Percentiles rank a stretch among this genome's conserved stretches.
phyloP scores from a whole-genome alignment of 805 yeast species.

The Kluyveromyces wickerhamii region DNA sequence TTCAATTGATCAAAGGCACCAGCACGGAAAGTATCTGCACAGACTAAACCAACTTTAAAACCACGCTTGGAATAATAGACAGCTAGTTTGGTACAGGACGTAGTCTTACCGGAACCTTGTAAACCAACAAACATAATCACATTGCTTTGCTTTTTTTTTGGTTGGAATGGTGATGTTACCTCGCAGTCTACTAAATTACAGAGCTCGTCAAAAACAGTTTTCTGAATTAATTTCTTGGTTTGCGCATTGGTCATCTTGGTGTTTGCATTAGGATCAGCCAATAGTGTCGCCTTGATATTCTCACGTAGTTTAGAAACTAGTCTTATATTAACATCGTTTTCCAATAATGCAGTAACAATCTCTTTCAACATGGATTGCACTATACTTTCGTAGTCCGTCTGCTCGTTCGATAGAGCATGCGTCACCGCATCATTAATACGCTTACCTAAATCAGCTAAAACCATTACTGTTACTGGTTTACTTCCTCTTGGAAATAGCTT shows the following conservation, averaged over 20 bases:
- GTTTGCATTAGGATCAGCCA: slow-evolving; percentile 41
- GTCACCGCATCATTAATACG: slow-evolving; percentile 69
- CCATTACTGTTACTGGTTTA: slow-evolving; percentile 48
- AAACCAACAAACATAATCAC: slow-evolving; percentile 97
- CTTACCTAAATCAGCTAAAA: slow-evolving; percentile 70
- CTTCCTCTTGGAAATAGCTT: too few species aligned
- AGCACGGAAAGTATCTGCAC: slow-evolving; percentile 99
- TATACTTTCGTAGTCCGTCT: slow-evolving; percentile 49
- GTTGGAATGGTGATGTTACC: slow-evolving; percentile 50
- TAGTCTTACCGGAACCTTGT: slow-evolving; percentile 98
- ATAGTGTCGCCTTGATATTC: slow-evolving; percentile 53
- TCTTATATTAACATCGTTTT: slow-evolving; percentile 87
- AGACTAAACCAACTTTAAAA: slow-evolving; percentile 88
- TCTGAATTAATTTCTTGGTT: slow-evolving; percentile 75
- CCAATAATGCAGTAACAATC: slow-evolving; percentile 81
- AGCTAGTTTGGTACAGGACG: slow-evolving; percentile 94
- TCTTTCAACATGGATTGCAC: slow-evolving; percentile 74
- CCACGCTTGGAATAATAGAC: slow-evolving; percentile 91
- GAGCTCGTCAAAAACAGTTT: slow-evolving; percentile 89
- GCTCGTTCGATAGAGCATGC: slow-evolving; percentile 48
- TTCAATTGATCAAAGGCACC: slow-evolving; percentile 98
- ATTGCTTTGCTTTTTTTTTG: slow-evolving; percentile 70
- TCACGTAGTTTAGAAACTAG: slow-evolving; percentile 72
- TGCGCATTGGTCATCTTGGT: slow-evolving; percentile 34
- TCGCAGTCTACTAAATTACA: slow-evolving; percentile 75